Evolutionary conservation across 2,329 filamentous ascomycete species (phyloP), one percentile per base, ranked within the genome.

Genomic region (Hortaea sp.): DNA sequence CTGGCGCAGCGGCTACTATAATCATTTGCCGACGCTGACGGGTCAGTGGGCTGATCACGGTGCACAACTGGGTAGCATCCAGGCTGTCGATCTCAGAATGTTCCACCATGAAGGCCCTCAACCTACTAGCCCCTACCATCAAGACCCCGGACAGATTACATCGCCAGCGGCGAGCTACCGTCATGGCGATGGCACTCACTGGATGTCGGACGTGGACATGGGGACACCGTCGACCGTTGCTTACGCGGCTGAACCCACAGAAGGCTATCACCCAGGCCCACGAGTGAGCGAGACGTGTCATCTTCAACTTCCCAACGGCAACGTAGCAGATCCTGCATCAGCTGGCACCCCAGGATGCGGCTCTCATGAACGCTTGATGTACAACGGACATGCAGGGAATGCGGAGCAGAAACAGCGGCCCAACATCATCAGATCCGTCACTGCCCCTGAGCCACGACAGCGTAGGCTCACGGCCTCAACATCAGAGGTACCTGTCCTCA

Each of bases 121-220:
- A 28, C 52, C 55, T 43, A 43, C 54, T 9, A 51, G 51, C 11
- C 41, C 55, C 12, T 55, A 52, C 43, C 44, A 46, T 37, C 47
- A 42, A 42, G 46, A 48, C 42, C 42, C 53, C 11, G 51, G 49
- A 38, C 46, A 50, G 7, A 47, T 60, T 34, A 52, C 59, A 35
- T 57, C 57, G 5, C 52, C 57, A 27, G 48, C 48, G 37, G 53
- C 56, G 46, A 46, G 49, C 32, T 60, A 57, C 32, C n/a, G 9
- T 35, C 49, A 52, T n/a, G 50, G 47, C 9, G 57, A 60, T 11
- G 44, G 52, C 12, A 50, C 46, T 34, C 37, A 39, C 7, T 57
- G 54, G 57, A 51, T 45, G 9, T 56, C 55, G 4, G 58, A 61
- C 41, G 53, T 60, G 44, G 60, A 61, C 29, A 56, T 62, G 47